Conservation (phyloP, 495 filamentous ascomycete species). For the Penicillium ucsense region DNA sequence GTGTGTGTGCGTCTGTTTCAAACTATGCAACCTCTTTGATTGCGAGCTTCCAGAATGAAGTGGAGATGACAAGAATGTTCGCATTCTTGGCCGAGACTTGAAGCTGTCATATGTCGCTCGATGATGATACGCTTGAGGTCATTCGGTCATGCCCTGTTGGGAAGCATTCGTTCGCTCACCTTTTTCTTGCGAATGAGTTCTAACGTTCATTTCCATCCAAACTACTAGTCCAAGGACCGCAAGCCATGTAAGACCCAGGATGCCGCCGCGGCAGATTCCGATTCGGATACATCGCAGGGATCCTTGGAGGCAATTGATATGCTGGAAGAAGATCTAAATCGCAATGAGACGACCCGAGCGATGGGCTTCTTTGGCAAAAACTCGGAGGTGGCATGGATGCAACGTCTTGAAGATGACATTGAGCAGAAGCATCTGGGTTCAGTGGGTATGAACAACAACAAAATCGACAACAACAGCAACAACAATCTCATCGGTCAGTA, state of each 20-base stretch:
- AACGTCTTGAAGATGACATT: conserved; percentile 26
- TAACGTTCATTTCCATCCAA: background rate
- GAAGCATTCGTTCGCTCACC: too few relatives aligned
- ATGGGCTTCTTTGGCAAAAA: conserved; percentile 56
- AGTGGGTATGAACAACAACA: too few relatives aligned
- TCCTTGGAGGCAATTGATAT: conserved; percentile 50
- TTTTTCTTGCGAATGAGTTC: too few relatives aligned
- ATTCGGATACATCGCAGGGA: conserved; percentile 36
- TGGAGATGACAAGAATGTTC: too few relatives aligned
- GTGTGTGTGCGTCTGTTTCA: conserved; percentile 1
- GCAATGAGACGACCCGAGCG: conserved; percentile 34
- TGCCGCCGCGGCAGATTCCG: conserved; percentile 13
- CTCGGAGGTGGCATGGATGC: conserved; percentile 54
- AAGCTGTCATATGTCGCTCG: background rate
- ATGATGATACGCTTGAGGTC: background rate
- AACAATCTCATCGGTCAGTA: too few relatives aligned
- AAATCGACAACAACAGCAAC: too few relatives aligned
- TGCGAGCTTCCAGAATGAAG: too few relatives aligned
- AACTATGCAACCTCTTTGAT: too few relatives aligned
- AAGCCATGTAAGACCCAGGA: background rate
- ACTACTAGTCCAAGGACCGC: background rate
- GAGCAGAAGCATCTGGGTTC: background rate
- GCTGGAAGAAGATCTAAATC: conserved; percentile 49
- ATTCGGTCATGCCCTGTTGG: background rate
- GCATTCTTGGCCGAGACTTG: too few relatives aligned